A percentile compares a stretch with the other conserved stretches of the same genome.
Conservation (phyloP, 1,139 yeast species). For the Debaryomyces udenii region DNA sequence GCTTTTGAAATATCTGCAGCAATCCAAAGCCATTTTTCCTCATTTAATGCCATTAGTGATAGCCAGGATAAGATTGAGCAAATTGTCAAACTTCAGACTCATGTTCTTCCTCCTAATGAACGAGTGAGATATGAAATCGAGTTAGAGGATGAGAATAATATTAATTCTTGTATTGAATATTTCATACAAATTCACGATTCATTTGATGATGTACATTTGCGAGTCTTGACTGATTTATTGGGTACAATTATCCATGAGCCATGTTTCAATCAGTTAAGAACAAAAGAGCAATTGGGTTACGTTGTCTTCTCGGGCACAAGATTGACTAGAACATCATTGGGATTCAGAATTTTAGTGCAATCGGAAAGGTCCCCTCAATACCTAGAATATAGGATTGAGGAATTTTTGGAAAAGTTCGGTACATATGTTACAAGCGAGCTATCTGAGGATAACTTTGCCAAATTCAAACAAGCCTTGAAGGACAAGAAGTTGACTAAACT, state of each 20-base stretch:
- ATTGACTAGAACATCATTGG: conserved; percentile 71
- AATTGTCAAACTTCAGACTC: conserved; percentile 29
- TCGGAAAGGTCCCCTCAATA: conserved; percentile 78
- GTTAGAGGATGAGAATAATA: conserved; percentile 67
- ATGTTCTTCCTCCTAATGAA: conserved; percentile 47
- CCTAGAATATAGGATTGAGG: conserved; percentile 75
- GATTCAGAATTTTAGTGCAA: conserved; percentile 80
- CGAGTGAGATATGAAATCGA: conserved; percentile 52
- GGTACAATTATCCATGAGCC: conserved; percentile 82
- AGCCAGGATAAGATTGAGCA: conserved; percentile 35
- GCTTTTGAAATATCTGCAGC: conserved; percentile 40
- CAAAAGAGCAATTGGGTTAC: conserved; percentile 84
- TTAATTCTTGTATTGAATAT: conserved; percentile 84
- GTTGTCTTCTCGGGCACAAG: conserved; percentile 82
- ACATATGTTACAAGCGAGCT: conserved; percentile 39
- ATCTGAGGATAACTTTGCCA: conserved; percentile 63
- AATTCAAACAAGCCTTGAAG: conserved; percentile 70
- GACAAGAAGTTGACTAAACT: conserved; percentile 68
- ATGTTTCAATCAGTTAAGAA: conserved; percentile 83
- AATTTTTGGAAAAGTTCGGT: conserved; percentile 53
- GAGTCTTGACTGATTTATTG: conserved; percentile 63
- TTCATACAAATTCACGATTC: conserved; percentile 67
- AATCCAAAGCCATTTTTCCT: conserved; percentile 23
- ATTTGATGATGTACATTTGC: conserved; percentile 28
- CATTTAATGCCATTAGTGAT: conserved; percentile 41